Evolutionary conservation across 768 basidiomycete genomes (phyloP).

Genomic region (Podaxis pistillaris): DNA sequence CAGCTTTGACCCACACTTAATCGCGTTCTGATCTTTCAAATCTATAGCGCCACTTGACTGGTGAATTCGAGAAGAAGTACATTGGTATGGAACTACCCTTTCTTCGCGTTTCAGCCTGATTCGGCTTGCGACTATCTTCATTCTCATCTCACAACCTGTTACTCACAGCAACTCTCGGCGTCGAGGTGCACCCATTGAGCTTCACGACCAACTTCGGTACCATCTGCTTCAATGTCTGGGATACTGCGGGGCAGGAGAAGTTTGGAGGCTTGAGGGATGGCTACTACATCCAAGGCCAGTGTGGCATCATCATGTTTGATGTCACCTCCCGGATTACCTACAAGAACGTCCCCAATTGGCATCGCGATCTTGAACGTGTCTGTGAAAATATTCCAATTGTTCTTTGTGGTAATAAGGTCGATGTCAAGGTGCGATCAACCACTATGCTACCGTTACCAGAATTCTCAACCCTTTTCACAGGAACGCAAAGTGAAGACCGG

Average conservation of each 20-base stretch:
- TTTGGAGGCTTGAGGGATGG: slow-evolving; percentile 98
- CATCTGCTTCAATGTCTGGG: slow-evolving; percentile 99
- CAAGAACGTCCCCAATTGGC: slow-evolving; percentile 99
- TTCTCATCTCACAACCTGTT: slow-evolving; percentile 18
- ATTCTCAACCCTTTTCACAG: slow-evolving; percentile 37
- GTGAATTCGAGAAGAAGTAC: slow-evolving; percentile 99
- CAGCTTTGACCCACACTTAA: slow-evolving; percentile 9
- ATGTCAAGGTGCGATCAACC: slow-evolving; percentile 78
- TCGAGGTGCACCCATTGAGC: slow-evolving; percentile 94
- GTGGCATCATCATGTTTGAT: slow-evolving; percentile 99
- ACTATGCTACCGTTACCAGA: slow-evolving; percentile 12
- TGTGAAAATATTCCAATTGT: slow-evolving; percentile 99
- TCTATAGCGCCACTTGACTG: slow-evolving; percentile 90
- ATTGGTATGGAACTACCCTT: slow-evolving; percentile 62
- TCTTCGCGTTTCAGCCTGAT: slow-evolving; percentile 17
- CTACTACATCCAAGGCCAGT: slow-evolving; percentile 96
- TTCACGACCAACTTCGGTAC: slow-evolving; percentile 99
- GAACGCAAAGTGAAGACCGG: slow-evolving; percentile 99
- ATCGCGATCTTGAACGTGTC: slow-evolving; percentile 98
- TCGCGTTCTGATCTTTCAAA: slow-evolving; percentile 40
- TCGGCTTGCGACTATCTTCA: slow-evolving; percentile 3
- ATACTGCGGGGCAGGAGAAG: slow-evolving; percentile 99
- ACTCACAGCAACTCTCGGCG: slow-evolving; percentile 90
- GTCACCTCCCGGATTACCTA: slow-evolving; percentile 99
- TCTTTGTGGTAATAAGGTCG: slow-evolving; percentile 99